Evolutionary conservation across 108 stramenopile species (phyloP).

Genomic region (Cyclotella sp.): DNA sequence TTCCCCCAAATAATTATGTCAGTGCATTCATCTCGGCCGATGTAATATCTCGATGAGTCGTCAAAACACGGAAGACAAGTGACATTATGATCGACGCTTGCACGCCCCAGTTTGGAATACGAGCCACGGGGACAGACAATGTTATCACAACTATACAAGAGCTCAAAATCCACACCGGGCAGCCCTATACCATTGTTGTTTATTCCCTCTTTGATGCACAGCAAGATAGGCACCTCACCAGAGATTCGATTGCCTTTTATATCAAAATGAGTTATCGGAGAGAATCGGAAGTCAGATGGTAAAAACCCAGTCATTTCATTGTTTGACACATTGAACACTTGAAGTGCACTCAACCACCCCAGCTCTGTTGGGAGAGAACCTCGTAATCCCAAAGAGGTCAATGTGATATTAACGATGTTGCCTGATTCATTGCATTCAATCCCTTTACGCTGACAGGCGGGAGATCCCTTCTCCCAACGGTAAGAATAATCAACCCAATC

Average conservation of each 20-base stretch:
- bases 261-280: conserved; percentile 43
- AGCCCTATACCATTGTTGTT: conserved; percentile 56
- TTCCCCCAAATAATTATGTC: conserved; percentile 27
- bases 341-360: conserved; percentile 41
- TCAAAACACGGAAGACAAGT: conserved; percentile 51
- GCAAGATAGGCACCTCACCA: conserved; percentile 51
- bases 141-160: conserved; percentile 49
- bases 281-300: conserved; percentile 58
- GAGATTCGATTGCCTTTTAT: conserved; percentile 36
- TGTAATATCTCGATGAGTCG: conserved; percentile 31
- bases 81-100: conserved; percentile 33
- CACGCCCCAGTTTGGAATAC: conserved; percentile 48
- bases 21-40: conserved; percentile 44
- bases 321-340: conserved; percentile 42
- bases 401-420: conserved; percentile 35
- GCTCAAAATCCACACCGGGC: conserved; percentile 27
- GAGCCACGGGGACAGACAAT: conserved; percentile 51
- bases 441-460: conserved; percentile 40
- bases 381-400: conserved; percentile 40
- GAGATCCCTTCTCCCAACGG: conserved; percentile 32
- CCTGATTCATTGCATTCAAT: conserved; percentile 48
- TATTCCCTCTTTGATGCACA: conserved; percentile 56
- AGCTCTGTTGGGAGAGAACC: conserved; percentile 45
- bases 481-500: conserved; percentile 39
- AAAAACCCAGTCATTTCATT: conserved; percentile 55